Evolutionary conservation across 805 yeast species (phyloP).

Genomic region (Vanderwaltozyma verrucispora): DNA sequence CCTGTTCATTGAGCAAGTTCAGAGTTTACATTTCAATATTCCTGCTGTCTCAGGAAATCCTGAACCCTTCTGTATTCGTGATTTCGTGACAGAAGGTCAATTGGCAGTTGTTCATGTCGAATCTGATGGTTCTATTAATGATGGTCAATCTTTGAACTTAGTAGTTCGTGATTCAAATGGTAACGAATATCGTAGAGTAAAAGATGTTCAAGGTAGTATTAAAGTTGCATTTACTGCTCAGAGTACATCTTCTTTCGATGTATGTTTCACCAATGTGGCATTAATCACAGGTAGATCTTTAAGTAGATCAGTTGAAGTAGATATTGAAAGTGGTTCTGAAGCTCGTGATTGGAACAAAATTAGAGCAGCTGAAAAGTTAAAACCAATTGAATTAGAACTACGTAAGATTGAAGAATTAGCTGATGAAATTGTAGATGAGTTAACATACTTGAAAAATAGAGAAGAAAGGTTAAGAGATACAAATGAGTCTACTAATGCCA

Average conservation of each 20-base stretch:
- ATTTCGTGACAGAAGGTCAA: conserved; percentile 76
- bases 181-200: conserved; percentile 71
- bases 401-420: conserved; percentile 80
- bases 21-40: conserved; percentile 44
- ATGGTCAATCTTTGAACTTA: conserved; percentile 74
- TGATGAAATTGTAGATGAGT: conserved; percentile 67
- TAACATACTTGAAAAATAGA: conserved; percentile 75
- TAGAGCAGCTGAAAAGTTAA: conserved; percentile 85
- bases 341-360: conserved; percentile 97
- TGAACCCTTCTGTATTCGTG: conserved; percentile 80
- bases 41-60: conserved; percentile 33
- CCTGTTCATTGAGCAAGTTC: conserved; percentile 3
- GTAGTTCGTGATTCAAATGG: conserved; percentile 68
- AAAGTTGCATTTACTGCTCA: conserved; percentile 80
- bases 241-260: conserved; percentile 74
- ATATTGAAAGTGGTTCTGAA: conserved; percentile 89
- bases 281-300: conserved; percentile 33
- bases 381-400: conserved; percentile 85
- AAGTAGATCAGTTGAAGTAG: conserved; percentile 72
- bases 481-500: conserved; percentile 87
- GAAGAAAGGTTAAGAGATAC: conserved; percentile 94
- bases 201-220: conserved; percentile 61
- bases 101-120: conserved; percentile 77
- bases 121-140: conserved; percentile 67
- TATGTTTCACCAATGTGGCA: conserved; percentile 72